phyloP scores from a whole-genome alignment of 148 eudicot genomes.

The Dianthus caryophyllus region DNA sequence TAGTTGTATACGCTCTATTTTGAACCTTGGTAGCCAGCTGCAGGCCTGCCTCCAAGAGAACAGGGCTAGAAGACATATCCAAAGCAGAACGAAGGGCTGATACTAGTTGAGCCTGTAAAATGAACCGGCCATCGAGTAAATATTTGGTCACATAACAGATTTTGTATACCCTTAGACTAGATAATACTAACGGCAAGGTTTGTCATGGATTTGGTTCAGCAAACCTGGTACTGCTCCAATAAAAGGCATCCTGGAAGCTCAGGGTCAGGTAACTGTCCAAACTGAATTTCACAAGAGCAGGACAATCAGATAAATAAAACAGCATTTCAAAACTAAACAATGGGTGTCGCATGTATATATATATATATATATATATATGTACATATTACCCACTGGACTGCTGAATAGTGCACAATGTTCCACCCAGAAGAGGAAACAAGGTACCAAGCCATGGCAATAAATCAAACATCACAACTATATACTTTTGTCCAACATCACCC shows the following conservation, averaged over 20 bases:
- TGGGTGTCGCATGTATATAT: background rate
- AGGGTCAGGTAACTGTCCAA: conserved; percentile 75
- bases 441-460: background rate
- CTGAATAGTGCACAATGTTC: background rate
- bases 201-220: conserved; percentile 3
- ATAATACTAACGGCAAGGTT: background rate
- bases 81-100: conserved; percentile 97
- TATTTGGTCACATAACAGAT: background rate
- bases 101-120: conserved; percentile 76
- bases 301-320: background rate
- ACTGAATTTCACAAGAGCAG: conserved; percentile 41
- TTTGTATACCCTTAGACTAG: background rate
- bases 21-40: conserved; percentile 91
- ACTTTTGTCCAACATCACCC: background rate
- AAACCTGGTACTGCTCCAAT: conserved; percentile 95
- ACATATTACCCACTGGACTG: background rate
- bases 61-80: conserved; percentile 77
- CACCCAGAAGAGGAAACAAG: background rate
- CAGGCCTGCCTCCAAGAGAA: conserved; percentile 91
- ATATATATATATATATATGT: too few species aligned
- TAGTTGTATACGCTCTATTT: background rate
- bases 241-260: conserved; percentile 88
- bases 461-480: background rate
- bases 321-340: background rate
- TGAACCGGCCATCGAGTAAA: background rate